Conservation (phyloP, 495 filamentous ascomycete species). For the Articulospora tetracladia region DNA sequence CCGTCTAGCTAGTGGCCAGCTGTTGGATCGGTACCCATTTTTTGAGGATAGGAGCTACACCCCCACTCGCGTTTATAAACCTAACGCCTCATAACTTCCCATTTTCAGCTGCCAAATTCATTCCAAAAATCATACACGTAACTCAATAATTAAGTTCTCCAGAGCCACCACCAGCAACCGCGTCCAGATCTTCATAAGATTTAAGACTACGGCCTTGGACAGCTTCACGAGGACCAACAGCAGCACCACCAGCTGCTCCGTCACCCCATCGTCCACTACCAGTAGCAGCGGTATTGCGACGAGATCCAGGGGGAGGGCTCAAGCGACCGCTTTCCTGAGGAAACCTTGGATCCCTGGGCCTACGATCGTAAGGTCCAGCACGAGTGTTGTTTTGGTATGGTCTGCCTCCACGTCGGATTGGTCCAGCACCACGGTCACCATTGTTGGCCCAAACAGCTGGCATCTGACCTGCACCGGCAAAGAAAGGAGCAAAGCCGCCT, state of each 20-base stretch:
- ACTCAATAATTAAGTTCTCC: constrained; percentile 58
- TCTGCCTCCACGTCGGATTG: constrained; percentile 39
- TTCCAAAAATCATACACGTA: not conserved
- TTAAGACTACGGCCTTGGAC: constrained; percentile 87
- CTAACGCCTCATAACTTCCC: not conserved
- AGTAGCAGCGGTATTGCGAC: constrained; percentile 36
- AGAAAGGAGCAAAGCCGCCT: constrained; percentile 44
- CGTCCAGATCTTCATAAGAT: constrained; percentile 96
- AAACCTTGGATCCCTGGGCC: constrained; percentile 30
- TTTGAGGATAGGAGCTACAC: too few species aligned
- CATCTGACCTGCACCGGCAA: constrained; percentile 48
- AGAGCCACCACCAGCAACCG: constrained; percentile 55
- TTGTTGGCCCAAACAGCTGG: constrained; percentile 37
- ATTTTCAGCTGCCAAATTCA: constrained; percentile 2
- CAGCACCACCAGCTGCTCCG: constrained; percentile 59
- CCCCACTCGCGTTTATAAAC: not conserved
- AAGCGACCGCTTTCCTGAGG: constrained; percentile 24
- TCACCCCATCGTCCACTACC: constrained; percentile 58
- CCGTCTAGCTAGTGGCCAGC: not conserved
- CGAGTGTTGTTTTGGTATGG: constrained; percentile 20
- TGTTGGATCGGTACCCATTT: too few species aligned
- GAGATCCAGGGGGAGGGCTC: constrained; percentile 26
- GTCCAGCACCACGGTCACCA: constrained; percentile 34
- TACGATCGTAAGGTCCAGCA: constrained; percentile 27
- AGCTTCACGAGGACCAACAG: constrained; percentile 77